A percentile compares a stretch with the other conserved stretches of the same genome.
Conservation (phyloP, 2,329 filamentous ascomycete species). For the Exophiala bonariae region DNA sequence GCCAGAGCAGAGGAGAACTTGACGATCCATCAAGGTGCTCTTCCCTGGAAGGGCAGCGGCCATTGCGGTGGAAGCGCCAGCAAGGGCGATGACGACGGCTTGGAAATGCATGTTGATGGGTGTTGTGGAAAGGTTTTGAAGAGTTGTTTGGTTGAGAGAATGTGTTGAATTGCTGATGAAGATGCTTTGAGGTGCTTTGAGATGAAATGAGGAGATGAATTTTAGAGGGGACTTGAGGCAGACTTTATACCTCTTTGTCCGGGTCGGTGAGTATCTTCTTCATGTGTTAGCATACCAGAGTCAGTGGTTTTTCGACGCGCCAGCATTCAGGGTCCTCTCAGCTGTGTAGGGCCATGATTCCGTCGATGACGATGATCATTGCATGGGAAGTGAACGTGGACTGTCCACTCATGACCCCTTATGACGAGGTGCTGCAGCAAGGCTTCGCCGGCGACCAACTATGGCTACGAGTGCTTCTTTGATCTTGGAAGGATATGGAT, state of each 20-base stretch:
- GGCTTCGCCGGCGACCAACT: too few relatives aligned
- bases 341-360: too few relatives aligned
- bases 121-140: slow-evolving; percentile 4
- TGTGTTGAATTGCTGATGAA: neutral
- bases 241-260: slow-evolving; percentile 2
- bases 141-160: neutral
- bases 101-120: slow-evolving; percentile 25
- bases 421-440: too few relatives aligned
- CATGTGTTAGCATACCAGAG: too few relatives aligned
- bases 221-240: neutral
- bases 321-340: too few relatives aligned
- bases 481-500: too few relatives aligned
- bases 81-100: slow-evolving; percentile 20
- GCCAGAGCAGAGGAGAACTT: slow-evolving; percentile 21
- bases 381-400: too few relatives aligned
- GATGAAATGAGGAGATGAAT: neutral
- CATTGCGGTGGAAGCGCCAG: slow-evolving; percentile 16
- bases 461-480: too few relatives aligned
- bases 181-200: neutral
- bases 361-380: too few relatives aligned
- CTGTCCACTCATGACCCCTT: too few relatives aligned
- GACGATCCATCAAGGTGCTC: slow-evolving; percentile 18
- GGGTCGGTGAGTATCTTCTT: too few relatives aligned
- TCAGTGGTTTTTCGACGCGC: too few relatives aligned
- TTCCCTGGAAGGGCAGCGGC: slow-evolving; percentile 25